Conservation (phyloP, 2,329 filamentous ascomycete species). For the Xylariales sp. region DNA sequence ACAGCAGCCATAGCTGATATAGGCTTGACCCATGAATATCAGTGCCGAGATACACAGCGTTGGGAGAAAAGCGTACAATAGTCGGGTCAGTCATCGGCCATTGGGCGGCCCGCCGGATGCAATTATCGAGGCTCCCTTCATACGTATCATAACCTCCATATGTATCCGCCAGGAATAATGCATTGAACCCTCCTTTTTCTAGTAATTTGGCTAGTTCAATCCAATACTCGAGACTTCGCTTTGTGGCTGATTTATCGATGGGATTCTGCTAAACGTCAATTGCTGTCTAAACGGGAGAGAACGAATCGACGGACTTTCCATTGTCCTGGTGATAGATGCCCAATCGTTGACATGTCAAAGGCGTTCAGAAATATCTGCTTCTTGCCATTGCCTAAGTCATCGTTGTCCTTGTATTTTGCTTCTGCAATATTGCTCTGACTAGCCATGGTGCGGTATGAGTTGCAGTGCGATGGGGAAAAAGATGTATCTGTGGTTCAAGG, state of each 20-base stretch:
- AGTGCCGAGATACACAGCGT: background rate
- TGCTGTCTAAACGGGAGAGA: too few species aligned
- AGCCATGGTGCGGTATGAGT: too few species aligned
- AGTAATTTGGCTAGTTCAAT: slow-evolving; percentile 58
- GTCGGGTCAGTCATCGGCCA: slow-evolving; percentile 63
- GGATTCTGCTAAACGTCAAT: slow-evolving; percentile 43
- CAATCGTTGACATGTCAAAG: slow-evolving; percentile 62
- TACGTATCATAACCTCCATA: slow-evolving; percentile 62
- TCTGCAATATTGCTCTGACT: background rate
- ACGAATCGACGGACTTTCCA: slow-evolving; percentile 61
- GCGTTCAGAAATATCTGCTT: slow-evolving; percentile 59
- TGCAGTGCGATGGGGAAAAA: too few species aligned
- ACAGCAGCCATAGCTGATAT: slow-evolving; percentile 64
- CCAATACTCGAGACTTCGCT: slow-evolving; percentile 58
- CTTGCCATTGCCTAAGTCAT: slow-evolving; percentile 24
- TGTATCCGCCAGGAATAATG: slow-evolving; percentile 61
- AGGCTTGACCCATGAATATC: slow-evolving; percentile 32
- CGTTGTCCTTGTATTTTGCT: background rate
- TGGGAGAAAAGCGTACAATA: slow-evolving; percentile 39
- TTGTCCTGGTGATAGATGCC: slow-evolving; percentile 60
- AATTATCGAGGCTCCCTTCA: slow-evolving; percentile 53
- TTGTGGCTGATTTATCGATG: slow-evolving; percentile 54
- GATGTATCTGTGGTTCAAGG: too few species aligned
- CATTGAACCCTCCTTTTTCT: slow-evolving; percentile 59
- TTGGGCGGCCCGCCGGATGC: slow-evolving; percentile 57